A percentile compares a stretch with the other conserved stretches of the same genome.
phyloP scores from a whole-genome alignment of 257 asterid species.

The Scutellaria minor region DNA sequence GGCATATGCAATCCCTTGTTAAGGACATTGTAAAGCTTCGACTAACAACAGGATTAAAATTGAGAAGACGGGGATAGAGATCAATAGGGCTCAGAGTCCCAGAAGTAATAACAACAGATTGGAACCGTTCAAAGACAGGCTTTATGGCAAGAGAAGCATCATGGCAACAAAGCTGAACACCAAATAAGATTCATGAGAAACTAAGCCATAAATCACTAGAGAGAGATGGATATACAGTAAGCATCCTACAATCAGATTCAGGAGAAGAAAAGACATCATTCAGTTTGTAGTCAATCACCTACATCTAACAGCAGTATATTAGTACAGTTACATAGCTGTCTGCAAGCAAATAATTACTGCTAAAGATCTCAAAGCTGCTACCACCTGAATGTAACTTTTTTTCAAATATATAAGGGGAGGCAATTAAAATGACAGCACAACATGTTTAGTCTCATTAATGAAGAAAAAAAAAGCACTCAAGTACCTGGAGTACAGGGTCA shows the following conservation, averaged over 20 bases:
- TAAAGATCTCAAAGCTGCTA: neutral
- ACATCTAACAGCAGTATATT: constrained; percentile 7
- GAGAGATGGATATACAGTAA: constrained; percentile 11
- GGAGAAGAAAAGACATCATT: neutral
- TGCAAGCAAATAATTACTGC: neutral
- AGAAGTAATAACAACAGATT: constrained; percentile 94
- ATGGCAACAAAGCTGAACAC: constrained; percentile 89
- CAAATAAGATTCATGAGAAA: constrained; percentile 33
- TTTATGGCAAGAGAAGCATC: constrained; percentile 99
- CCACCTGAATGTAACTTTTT: neutral
- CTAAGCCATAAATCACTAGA: constrained; percentile 4
- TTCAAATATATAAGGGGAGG: neutral
- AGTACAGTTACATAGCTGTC: neutral
- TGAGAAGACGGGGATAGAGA: constrained; percentile 95
- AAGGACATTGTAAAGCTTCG: constrained; percentile 96
- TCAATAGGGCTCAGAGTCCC: constrained; percentile 99
- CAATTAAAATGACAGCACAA: neutral
- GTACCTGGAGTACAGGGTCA: constrained; percentile 97
- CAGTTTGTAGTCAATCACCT: constrained; percentile 1
- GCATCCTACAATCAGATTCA: constrained; percentile 8
- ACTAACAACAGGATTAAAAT: constrained; percentile 91
- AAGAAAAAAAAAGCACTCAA: neutral
- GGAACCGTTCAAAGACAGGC: constrained; percentile 98
- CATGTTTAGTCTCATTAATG: neutral
- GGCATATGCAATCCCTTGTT: constrained; percentile 99